Evolutionary conservation across 2,329 filamentous ascomycete species (phyloP).

Genomic region (Stagonosporopsis cucurbitacearum): DNA sequence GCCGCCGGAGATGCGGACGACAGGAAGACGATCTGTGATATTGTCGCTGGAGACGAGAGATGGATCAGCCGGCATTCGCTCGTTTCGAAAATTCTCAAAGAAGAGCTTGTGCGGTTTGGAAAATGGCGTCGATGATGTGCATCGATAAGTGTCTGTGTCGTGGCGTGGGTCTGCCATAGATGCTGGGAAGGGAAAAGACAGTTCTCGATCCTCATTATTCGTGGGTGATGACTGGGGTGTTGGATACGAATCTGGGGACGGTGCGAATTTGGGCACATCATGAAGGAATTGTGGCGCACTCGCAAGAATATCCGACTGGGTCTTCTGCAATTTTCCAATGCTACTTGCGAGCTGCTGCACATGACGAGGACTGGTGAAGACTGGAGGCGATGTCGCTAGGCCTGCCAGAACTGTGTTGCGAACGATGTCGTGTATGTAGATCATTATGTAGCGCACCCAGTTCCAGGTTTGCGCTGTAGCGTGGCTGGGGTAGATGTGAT

Average conservation of each 20-base stretch:
- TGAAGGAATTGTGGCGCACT: constrained; percentile 46
- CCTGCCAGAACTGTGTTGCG: constrained; percentile 39
- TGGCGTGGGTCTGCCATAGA: neutral
- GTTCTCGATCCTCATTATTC: neutral
- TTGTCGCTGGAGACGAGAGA: constrained; percentile 2
- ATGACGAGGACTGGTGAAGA: constrained; percentile 30
- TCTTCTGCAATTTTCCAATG: constrained; percentile 28
- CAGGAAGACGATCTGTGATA: constrained; percentile 32
- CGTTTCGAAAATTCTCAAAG: constrained; percentile 29
- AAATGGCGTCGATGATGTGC: neutral
- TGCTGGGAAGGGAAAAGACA: neutral
- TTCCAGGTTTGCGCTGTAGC: constrained; percentile 43
- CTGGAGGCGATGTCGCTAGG: constrained; percentile 35
- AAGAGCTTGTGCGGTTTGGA: constrained; percentile 2
- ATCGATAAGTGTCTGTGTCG: neutral
- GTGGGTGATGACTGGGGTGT: neutral
- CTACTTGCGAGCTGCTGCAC: constrained; percentile 31
- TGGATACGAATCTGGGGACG: neutral
- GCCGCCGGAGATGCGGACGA: constrained; percentile 42
- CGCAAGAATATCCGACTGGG: constrained; percentile 44
- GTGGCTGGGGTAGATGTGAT: constrained; percentile 41
- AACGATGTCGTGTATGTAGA: constrained; percentile 46
- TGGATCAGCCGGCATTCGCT: neutral
- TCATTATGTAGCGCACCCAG: constrained; percentile 42
- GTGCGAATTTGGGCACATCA: constrained; percentile 33